phyloP scores from a whole-genome alignment of 225 moss, liverwort and hornwort species.

The Straminergon stramineum region DNA sequence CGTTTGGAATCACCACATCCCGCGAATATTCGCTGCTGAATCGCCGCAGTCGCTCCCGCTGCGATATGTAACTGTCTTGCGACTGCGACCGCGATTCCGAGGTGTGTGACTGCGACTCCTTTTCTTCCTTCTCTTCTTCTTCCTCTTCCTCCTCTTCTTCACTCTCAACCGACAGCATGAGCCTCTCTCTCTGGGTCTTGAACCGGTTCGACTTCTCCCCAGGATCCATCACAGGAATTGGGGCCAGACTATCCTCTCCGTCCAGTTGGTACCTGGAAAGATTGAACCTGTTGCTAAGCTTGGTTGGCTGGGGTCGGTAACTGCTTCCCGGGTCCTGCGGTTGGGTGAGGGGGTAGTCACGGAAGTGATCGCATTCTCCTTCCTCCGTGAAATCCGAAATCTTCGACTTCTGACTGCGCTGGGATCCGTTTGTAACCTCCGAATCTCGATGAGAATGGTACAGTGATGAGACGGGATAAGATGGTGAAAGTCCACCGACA shows the following conservation, averaged over 20 bases:
- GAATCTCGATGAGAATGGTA: background rate
- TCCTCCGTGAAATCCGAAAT: background rate
- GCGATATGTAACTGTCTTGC: background rate
- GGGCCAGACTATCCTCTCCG: background rate
- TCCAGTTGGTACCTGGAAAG: conserved; percentile 26
- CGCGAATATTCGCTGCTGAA: conserved; percentile 18
- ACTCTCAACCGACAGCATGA: conserved; percentile 4
- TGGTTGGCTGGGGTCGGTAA: background rate
- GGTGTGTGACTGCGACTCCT: background rate
- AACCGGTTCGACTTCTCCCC: conserved; percentile 3
- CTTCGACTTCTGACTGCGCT: background rate
- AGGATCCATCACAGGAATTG: background rate
- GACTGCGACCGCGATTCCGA: conserved; percentile 1
- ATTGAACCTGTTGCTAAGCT: conserved; percentile 17
- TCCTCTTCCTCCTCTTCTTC: background rate
- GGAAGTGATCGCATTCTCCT: background rate
- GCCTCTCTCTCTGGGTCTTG: conserved; percentile 8
- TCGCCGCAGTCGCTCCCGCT: conserved; percentile 17
- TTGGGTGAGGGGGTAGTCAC: background rate
- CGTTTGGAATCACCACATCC: conserved; percentile 30
- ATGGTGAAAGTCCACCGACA: background rate
- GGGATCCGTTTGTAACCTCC: background rate
- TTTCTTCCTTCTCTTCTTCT: background rate
- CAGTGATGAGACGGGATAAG: conserved; percentile 8
- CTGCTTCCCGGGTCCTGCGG: background rate